Conservation (phyloP, 257 asterid species). For the Cruciata laevipes region DNA sequence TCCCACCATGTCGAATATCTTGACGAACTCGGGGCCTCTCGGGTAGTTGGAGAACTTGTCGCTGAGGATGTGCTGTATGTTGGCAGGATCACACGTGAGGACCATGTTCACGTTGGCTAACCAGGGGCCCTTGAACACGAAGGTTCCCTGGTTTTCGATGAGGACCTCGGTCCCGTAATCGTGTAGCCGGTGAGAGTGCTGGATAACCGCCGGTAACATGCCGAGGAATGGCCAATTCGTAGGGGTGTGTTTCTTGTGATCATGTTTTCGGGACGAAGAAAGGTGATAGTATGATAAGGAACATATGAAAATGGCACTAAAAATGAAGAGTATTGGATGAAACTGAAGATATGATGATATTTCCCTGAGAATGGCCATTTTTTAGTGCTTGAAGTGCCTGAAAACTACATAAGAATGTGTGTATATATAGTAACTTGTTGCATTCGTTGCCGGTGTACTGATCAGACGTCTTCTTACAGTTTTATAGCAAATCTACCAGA, state of each 20-base stretch:
- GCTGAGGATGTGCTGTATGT: conserved; percentile 48
- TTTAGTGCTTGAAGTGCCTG: not conserved
- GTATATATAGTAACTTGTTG: no score
- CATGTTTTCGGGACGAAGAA: not conserved
- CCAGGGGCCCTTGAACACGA: conserved; percentile 38
- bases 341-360: no score
- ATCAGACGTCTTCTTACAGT: no score
- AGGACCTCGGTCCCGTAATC: conserved; percentile 21
- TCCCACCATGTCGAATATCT: conserved; percentile 44
- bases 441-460: no score
- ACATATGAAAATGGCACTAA: not conserved
- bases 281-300: not conserved
- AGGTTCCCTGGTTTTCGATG: conserved; percentile 24
- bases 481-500: no score
- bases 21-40: conserved; percentile 39
- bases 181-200: conserved; percentile 17
- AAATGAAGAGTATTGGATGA: not conserved
- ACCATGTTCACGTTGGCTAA: conserved; percentile 47
- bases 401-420: not conserved
- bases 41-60: conserved; percentile 36
- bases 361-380: no score
- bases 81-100: conserved; percentile 36
- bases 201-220: not conserved
- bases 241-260: not conserved
- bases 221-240: not conserved